Evolutionary conservation across 495 filamentous ascomycete genomes (phyloP), one percentile per base, ranked within the genome.

Genomic region (Daldinia loculata): DNA sequence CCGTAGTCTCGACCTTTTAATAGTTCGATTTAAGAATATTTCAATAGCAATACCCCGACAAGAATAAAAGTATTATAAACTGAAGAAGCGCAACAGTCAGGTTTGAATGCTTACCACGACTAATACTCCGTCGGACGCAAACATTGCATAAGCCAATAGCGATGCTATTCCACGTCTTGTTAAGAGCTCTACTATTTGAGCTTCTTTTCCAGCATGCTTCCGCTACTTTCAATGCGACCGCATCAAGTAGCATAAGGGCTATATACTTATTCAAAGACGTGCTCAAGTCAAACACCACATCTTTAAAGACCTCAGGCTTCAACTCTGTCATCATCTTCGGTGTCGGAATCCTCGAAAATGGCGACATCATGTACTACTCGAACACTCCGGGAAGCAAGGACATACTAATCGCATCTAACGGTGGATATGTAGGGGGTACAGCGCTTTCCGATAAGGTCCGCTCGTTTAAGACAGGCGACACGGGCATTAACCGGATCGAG

Each of bases 201-300:
- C 70, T 77, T 26, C 30, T 74, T 11, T 22, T 77, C 32, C 67
- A 71, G 12, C 43, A 70, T 38, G 69, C 62, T 29, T 61, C 56
- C 29, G 75, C 74, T 8, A 69, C 58, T 3, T 14, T 56, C 6
- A 24, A 30, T 17, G 64, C 60, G 52, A 43, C 63, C 14, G 15
- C 66, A 32, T 63, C 65, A 0, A 69, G 45, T 39, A 81, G 39
- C 41, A 81, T 82, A 57, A 74, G 79, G 45, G 61, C 51, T 59
- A 79, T 83, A 51, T 83, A 79, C 57, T 67, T 82, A 29, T 82
- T 83, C 71, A 83, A 83, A 43, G 81, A 83, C 48, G 80, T 83
- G 29, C 38, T 83, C 55, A 82, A 81, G 43, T 83, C 81, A 22
- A 74, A 82, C 67, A 83, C 81, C 0, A 58, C 71, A 8, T 63